Evolutionary conservation across 805 yeast species (phyloP), one percentile per base, ranked within the genome.

Genomic region (Brettanomyces nanus): DNA sequence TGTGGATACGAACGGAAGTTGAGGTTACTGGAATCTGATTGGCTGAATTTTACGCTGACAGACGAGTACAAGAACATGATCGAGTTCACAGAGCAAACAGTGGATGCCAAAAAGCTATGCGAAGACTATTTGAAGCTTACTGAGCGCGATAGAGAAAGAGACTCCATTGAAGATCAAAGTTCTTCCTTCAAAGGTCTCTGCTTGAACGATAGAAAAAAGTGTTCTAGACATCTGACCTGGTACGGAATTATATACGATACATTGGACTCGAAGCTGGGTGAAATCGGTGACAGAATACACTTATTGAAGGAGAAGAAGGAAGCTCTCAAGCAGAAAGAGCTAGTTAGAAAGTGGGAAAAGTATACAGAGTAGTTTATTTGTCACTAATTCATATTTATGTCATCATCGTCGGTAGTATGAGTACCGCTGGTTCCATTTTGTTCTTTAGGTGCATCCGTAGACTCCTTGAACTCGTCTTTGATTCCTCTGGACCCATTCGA

Each of bases 151-250:
- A 33, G 15, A 10, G 35, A 35, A 17, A 26, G 35, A 10, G 41
- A 26, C 9, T 38, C 27, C 3, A 23, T 33, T 14, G 32, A 33
- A 6, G 28, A 36, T 15, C 14, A 19, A 6, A 38, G 29, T 5
- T 39, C 43, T 3, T n/a, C 36, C 2, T 40, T 49, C 37, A 46
- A 51, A 41, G 42, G 41, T 6, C 35, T 72, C 1, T 79, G 85
- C 47, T 49, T 75, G 5, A 53, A 61, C 7, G 84, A 78, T 35
- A 70, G 69, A 42, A 63, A 69, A 38, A 77, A 74, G 45, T 79
- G 86, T 51, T 51, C 51, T 3, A 68, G 71, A 33, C 86, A 79
- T 45, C 40, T 51, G 19, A 51, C 55, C 1, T 61, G 65, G 65
- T 51, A 45, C 38, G 41, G 48, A 11, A 59, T 65, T 28, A 42